Evolutionary conservation across 1,139 yeast species (phyloP).

Genomic region (Protomyces arabidopsidicola): DNA sequence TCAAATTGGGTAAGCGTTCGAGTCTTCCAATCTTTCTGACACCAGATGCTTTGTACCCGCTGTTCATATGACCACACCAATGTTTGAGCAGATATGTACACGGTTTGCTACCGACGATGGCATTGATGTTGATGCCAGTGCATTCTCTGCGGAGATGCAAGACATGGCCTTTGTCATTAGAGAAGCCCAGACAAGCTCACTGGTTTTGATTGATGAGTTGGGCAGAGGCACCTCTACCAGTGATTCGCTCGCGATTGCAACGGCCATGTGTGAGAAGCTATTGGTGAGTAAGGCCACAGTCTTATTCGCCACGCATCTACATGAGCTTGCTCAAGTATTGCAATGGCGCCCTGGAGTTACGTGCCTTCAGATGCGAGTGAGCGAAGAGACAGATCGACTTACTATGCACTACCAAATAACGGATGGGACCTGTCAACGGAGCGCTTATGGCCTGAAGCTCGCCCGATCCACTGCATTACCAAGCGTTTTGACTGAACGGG

Average conservation of each 20-base stretch:
- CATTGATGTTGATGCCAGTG: constrained; percentile 61
- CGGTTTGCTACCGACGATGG: constrained; percentile 72
- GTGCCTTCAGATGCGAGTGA: constrained; percentile 26
- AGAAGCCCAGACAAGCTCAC: constrained; percentile 50
- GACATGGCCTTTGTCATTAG: constrained; percentile 58
- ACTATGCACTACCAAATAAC: background rate
- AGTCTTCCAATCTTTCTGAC: background rate
- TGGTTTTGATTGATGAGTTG: constrained; percentile 54
- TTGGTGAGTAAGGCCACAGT: constrained; percentile 37
- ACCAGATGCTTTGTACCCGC: constrained; percentile 57
- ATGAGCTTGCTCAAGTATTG: constrained; percentile 29
- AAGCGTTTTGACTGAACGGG: background rate
- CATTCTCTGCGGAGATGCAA: constrained; percentile 68
- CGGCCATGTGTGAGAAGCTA: constrained; percentile 65
- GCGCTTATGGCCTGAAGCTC: background rate
- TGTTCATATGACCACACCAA: constrained; percentile 51
- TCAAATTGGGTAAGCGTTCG: constrained; percentile 57
- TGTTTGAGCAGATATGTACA: constrained; percentile 51
- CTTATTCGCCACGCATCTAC: constrained; percentile 32
- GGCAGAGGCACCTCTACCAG: constrained; percentile 83
- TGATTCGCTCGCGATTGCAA: constrained; percentile 86
- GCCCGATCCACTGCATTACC: background rate
- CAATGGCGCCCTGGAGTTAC: constrained; percentile 27
- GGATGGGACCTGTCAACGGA: background rate
- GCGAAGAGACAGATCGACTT: background rate